Percentiles rank a stretch among this genome's conserved stretches.
phyloP scores from a whole-genome alignment of 345 rosid genomes.

The Crucihimalaya himalaica region DNA sequence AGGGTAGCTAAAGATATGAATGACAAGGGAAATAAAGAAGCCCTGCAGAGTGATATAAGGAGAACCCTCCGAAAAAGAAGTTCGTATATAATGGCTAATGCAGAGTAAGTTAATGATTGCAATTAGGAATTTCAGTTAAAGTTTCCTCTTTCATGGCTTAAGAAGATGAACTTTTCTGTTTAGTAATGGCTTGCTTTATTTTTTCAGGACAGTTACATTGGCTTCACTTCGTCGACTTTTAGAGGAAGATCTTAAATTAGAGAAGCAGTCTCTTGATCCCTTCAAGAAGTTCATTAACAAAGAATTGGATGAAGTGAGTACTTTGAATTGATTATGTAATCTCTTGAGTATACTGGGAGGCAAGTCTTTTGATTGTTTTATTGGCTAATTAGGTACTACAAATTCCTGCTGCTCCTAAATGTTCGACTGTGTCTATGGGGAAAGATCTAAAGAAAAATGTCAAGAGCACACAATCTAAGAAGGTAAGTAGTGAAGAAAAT shows the following conservation, averaged over 20 bases:
- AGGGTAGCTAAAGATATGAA: background rate
- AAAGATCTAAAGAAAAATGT: conserved; percentile 46
- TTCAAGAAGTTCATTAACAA: conserved; percentile 64
- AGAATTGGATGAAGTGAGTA: conserved; percentile 65
- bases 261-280: conserved; percentile 63
- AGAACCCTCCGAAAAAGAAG: conserved; percentile 63
- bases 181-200: background rate
- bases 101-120: conserved; percentile 55
- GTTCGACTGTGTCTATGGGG: conserved; percentile 40
- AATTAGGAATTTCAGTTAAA: background rate
- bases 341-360: background rate
- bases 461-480: conserved; percentile 46
- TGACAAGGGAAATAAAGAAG: conserved; percentile 44
- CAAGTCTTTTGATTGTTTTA: conserved; percentile 12
- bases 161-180: background rate
- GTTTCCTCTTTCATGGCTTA: background rate
- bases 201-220: conserved; percentile 66
- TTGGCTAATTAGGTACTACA: conserved; percentile 31
- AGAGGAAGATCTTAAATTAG: conserved; percentile 83
- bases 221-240: conserved; percentile 75
- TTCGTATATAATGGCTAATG: conserved; percentile 62
- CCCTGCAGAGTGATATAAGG: conserved; percentile 51
- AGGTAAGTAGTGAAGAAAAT: conserved; percentile 40
- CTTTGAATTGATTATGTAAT: background rate
- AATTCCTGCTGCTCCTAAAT: conserved; percentile 43